Evolutionary conservation across 2,329 filamentous ascomycete genomes (phyloP).

Genomic region (Alternaria angustiovoidea): DNA sequence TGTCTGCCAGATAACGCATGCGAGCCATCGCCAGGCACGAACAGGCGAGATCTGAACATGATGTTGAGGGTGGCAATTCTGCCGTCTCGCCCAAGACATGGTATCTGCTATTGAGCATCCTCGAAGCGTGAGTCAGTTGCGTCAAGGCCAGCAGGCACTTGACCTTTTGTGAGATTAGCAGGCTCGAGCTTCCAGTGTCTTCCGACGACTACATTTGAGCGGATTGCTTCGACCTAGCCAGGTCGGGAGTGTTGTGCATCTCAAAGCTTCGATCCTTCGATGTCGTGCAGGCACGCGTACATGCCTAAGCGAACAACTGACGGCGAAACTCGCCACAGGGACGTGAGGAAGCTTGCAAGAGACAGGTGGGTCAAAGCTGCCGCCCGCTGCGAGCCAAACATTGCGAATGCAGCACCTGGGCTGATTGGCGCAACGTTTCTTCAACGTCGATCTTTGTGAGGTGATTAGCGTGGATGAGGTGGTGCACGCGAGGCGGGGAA

Average conservation of each 20-base stretch:
- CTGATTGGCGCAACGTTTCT: conserved; percentile 26
- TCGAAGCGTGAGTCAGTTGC: not conserved
- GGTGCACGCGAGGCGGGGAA: conserved; percentile 25
- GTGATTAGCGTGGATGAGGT: conserved; percentile 18
- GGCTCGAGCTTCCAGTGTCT: not conserved
- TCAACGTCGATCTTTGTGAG: conserved; percentile 20
- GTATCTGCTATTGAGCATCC: not conserved
- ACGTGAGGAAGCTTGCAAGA: conserved; percentile 12
- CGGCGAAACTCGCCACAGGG: conserved; percentile 3
- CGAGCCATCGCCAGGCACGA: conserved; percentile 2
- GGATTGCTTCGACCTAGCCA: conserved; percentile 10
- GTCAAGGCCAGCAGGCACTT: not conserved
- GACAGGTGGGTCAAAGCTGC: conserved; percentile 15
- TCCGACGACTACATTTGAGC: conserved; percentile 1
- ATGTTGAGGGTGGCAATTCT: conserved; percentile 4
- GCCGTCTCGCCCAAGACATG: not conserved
- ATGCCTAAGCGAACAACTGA: conserved; percentile 25
- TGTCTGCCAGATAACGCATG: conserved; percentile 4
- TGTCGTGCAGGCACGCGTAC: conserved; percentile 21
- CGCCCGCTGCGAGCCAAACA: conserved; percentile 15
- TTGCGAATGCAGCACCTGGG: conserved; percentile 14
- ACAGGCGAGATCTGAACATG: not conserved
- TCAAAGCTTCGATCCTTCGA: conserved; percentile 18
- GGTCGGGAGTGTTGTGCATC: conserved; percentile 12
- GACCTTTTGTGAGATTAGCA: not conserved